A percentile compares a stretch with the other conserved stretches of the same genome.
Conservation (phyloP, 352 stramenopile genomes). For the Aphanomyces cochlioides region DNA sequence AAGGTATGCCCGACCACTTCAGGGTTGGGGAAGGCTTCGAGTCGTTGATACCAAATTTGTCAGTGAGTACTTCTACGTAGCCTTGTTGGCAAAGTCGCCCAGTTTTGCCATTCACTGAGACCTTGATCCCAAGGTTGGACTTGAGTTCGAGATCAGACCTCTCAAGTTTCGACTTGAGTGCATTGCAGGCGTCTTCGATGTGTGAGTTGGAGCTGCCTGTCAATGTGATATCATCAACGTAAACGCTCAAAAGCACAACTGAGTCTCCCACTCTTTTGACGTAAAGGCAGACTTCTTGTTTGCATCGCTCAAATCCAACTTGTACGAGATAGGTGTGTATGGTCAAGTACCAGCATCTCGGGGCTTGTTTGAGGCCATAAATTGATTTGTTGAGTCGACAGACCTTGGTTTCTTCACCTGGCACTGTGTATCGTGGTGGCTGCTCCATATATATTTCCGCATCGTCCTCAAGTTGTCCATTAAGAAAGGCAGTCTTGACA, state of each 20-base stretch:
- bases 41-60: too few species aligned
- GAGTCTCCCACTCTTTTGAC: constrained; percentile 25
- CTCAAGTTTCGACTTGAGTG: constrained; percentile 22
- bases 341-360: constrained; percentile 33
- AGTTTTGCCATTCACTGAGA: neutral
- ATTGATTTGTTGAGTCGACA: constrained; percentile 34
- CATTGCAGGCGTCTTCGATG: constrained; percentile 16
- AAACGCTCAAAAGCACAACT: constrained; percentile 9
- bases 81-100: too few species aligned
- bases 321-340: constrained; percentile 31
- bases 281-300: constrained; percentile 23
- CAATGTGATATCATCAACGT: constrained; percentile 29
- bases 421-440: constrained; percentile 25
- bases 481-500: constrained; percentile 40
- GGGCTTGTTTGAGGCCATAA: constrained; percentile 42
- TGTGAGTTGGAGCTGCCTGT: neutral
- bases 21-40: too few species aligned
- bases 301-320: constrained; percentile 16
- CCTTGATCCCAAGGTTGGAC: constrained; percentile 23
- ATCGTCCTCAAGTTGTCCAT: constrained; percentile 35
- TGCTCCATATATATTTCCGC: constrained; percentile 35
- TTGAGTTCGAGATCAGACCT: constrained; percentile 19
- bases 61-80: too few species aligned
- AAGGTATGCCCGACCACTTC: too few species aligned
- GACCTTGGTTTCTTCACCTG: constrained; percentile 29